Conservation (phyloP, 139 green algal genomes). For the Closterium sp. region DNA sequence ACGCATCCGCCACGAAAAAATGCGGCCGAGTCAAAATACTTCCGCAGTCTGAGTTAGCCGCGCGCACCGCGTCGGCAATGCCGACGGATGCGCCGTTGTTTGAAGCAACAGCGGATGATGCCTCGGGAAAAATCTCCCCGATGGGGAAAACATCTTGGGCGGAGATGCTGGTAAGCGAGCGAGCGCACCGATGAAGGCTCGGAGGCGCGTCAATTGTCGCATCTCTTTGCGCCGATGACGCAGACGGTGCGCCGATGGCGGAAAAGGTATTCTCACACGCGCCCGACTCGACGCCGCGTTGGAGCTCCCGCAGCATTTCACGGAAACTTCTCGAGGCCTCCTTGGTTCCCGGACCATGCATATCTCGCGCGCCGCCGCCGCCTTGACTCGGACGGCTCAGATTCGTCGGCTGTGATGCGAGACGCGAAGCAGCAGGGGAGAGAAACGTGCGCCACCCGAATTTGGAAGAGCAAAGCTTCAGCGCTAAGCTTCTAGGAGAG, state of each 20-base stretch:
- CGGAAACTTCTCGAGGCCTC: neutral
- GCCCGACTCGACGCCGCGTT: neutral
- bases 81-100: neutral
- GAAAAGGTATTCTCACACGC: neutral
- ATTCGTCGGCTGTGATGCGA: neutral
- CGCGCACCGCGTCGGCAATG: neutral
- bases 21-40: no score
- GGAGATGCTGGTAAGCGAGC: neutral
- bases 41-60: no score
- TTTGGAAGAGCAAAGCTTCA: neutral
- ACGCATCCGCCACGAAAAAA: no score
- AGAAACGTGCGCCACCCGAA: neutral
- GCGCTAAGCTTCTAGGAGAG: neutral
- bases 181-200: neutral
- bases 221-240: neutral
- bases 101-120: neutral
- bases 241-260: neutral
- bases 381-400: neutral
- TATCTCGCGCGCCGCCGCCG: neutral
- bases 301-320: neutral
- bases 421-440: neutral
- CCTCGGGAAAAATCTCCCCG: neutral
- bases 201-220: neutral
- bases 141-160: neutral
- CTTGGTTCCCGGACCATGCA: neutral